Evolutionary conservation across 345 rosid species (phyloP).

Genomic region (Eucalyptus globulus): DNA sequence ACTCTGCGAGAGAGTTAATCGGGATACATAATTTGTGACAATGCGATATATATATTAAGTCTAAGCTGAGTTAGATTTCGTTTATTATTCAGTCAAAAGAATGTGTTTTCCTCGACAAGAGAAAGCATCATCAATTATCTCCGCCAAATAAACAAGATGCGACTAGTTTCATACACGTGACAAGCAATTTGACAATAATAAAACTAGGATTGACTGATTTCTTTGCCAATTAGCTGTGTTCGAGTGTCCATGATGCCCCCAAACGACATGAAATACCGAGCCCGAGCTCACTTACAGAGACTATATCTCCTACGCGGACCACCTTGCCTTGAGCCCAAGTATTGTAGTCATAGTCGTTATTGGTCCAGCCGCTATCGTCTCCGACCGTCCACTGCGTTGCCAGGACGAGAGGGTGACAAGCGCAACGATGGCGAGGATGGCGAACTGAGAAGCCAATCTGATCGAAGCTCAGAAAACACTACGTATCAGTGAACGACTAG

Average conservation of each 20-base stretch:
- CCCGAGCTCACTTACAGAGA: not conserved
- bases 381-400: constrained; percentile 16
- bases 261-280: not conserved
- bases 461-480: not conserved
- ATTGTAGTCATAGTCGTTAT: constrained; percentile 1
- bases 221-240: not conserved
- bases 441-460: not conserved
- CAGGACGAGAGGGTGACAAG: not conserved
- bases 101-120: not conserved
- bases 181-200: not conserved
- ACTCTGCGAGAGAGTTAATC: constrained; percentile 7
- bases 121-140: not conserved
- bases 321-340: constrained; percentile 10
- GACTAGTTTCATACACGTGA: not conserved
- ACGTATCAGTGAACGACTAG: not conserved
- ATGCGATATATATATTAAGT: not conserved
- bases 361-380: constrained; percentile 16
- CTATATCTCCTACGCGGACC: constrained; percentile 19
- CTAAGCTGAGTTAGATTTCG: not conserved
- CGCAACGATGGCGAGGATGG: not conserved
- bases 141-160: not conserved
- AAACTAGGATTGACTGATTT: not conserved
- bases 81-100: not conserved
- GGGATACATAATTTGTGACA: not conserved
- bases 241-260: not conserved